Evolutionary conservation across 768 basidiomycete species (phyloP).

Genomic region (Tricholoma bakamatsutake): DNA sequence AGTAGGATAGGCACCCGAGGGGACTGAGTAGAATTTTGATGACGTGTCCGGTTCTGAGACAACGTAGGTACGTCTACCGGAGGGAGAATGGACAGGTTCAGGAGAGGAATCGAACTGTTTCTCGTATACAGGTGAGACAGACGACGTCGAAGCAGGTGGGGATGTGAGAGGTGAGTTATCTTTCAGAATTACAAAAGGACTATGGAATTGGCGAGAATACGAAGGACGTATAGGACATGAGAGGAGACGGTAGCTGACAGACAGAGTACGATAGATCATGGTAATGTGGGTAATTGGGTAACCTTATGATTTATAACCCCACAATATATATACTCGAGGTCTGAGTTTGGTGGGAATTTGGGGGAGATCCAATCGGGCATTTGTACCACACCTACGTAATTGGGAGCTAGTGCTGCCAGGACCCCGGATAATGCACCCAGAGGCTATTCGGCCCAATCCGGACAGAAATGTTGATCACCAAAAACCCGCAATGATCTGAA

Average conservation of each 20-base stretch:
- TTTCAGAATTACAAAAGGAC: constrained; percentile 50
- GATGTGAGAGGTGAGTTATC: constrained; percentile 32
- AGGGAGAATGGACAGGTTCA: constrained; percentile 38
- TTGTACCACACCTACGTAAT: too few relatives aligned
- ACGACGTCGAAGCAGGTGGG: constrained; percentile 27
- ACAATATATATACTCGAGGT: constrained; percentile 11
- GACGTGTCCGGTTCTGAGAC: constrained; percentile 68
- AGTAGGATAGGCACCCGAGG: constrained; percentile 60
- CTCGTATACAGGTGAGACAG: constrained; percentile 43
- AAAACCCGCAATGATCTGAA: too few relatives aligned
- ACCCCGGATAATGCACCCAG: too few relatives aligned
- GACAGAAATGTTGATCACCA: too few relatives aligned
- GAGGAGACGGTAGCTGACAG: constrained; percentile 18
- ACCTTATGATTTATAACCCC: constrained; percentile 1
- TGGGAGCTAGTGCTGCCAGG: too few relatives aligned
- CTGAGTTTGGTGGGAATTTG: constrained; percentile 22
- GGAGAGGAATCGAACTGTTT: constrained; percentile 51
- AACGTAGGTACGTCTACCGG: constrained; percentile 59
- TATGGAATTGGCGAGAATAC: constrained; percentile 52
- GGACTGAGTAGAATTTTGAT: constrained; percentile 59
- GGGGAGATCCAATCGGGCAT: constrained; percentile 19
- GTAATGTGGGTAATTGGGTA: constrained; percentile 6
- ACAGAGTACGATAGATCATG: constrained; percentile 27
- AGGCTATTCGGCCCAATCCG: too few relatives aligned
- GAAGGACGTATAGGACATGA: constrained; percentile 14